Percentiles rank a stretch among this genome's conserved stretches.
phyloP scores from a whole-genome alignment of 768 basidiomycete species.

The Amanita thiersii region DNA sequence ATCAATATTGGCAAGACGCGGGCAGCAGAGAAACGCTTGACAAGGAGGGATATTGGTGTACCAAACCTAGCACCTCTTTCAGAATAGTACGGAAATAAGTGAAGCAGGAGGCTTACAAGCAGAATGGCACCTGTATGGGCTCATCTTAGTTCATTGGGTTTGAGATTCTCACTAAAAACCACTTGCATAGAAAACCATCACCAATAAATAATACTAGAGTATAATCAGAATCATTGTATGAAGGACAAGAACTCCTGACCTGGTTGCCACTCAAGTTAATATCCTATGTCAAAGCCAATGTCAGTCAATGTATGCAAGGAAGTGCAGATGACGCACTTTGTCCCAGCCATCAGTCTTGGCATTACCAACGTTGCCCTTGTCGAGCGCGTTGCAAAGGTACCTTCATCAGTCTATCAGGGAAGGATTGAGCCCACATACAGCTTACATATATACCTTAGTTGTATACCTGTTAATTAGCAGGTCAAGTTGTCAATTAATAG shows the following conservation, averaged over 20 bases:
- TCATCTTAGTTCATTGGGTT: not conserved
- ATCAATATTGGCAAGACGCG: conserved; percentile 40
- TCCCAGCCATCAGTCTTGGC: conserved; percentile 47
- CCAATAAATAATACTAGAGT: conserved; percentile 36
- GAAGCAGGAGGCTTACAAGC: conserved; percentile 23
- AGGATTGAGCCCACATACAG: not conserved
- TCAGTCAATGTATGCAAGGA: not conserved
- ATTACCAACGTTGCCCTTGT: conserved; percentile 44
- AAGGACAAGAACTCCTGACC: conserved; percentile 14
- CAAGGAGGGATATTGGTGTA: conserved; percentile 41
- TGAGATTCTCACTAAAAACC: not conserved
- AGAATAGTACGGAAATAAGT: not conserved
- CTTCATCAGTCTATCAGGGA: conserved; percentile 16
- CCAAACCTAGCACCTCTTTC: conserved; percentile 26
- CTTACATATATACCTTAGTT: not conserved
- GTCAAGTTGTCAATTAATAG: not conserved
- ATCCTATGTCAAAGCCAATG: conserved; percentile 20
- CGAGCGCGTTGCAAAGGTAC: conserved; percentile 42
- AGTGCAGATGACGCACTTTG: conserved; percentile 20
- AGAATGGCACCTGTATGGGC: conserved; percentile 31
- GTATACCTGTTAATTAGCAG: not conserved
- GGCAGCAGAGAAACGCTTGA: conserved; percentile 38
- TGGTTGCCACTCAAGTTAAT: conserved; percentile 36
- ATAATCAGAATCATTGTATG: conserved; percentile 2
- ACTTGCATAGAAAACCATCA: conserved; percentile 39